These are phyloP conservation scores for Stephania japonica DNA, from an alignment of 164 flowering plant species.

Conservation along the genomic window DNA sequence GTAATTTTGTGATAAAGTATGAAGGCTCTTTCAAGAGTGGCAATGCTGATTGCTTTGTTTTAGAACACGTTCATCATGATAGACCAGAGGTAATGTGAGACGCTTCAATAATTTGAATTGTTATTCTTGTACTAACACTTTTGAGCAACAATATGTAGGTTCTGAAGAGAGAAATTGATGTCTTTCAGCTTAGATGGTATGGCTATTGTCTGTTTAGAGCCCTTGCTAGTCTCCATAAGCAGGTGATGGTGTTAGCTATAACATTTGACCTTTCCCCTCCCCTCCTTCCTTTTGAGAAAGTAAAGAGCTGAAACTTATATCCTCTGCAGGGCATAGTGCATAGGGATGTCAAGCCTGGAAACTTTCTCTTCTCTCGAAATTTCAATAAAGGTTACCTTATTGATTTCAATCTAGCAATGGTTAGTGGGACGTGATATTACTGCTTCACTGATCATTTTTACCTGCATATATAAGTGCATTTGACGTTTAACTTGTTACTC, in stretches of 20 bases:
- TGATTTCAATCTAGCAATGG: slow-evolving; percentile 95
- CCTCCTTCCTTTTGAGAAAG: background rate
- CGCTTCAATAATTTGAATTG: background rate
- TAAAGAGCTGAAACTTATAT: background rate
- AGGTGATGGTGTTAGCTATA: slow-evolving; percentile 36
- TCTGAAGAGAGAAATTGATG: slow-evolving; percentile 71
- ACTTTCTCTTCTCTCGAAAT: slow-evolving; percentile 78
- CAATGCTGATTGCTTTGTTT: slow-evolving; percentile 62
- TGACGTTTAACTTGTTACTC: background rate
- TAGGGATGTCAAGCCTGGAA: slow-evolving; percentile 98
- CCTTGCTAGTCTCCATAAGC: slow-evolving; percentile 78
- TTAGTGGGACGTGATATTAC: slow-evolving; percentile 29
- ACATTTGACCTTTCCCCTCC: background rate
- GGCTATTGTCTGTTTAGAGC: slow-evolving; percentile 92
- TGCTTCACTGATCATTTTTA: background rate
- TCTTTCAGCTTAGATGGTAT: slow-evolving; percentile 76
- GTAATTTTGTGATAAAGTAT: slow-evolving; percentile 68
- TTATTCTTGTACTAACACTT: slow-evolving; percentile 10
- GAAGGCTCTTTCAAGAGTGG: slow-evolving; percentile 66
- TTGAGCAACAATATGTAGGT: slow-evolving; percentile 34
- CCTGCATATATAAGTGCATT: background rate
- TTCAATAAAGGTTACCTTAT: slow-evolving; percentile 78
- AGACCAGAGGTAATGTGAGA: slow-evolving; percentile 72
- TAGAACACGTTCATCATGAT: slow-evolving; percentile 89
- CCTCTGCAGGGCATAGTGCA: slow-evolving; percentile 71